Evolutionary conservation across 768 basidiomycete species (phyloP), one percentile per base, ranked within the genome.

Genomic region (Boletus reticulatus): DNA sequence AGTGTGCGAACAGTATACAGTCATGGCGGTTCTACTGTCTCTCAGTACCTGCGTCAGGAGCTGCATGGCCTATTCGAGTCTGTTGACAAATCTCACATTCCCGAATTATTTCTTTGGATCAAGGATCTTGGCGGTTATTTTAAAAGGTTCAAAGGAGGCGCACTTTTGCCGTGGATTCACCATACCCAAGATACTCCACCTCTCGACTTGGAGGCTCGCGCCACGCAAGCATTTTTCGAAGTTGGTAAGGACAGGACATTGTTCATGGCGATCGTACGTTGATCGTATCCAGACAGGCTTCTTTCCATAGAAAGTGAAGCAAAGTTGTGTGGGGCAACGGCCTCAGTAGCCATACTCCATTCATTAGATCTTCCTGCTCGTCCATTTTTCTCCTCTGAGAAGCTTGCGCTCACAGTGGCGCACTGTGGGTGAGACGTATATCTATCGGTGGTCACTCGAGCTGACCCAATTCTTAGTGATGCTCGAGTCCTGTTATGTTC

Each of bases 21-120:
- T 9, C 94, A 97, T 65, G 94, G 94, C 8, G 94, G 94, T 10
- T 87, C 87, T n/a, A 87, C 87, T 11, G 93, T 95, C 17, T 88
- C 94, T 3, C 84, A 91, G 56, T 94, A 85, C 69, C 77, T 94
- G 31, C 84, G 88, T 19, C 87, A 94, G 60, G 88, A 96, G 68
- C 73, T 96, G 12, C 93, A 95, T 63, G 85, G 85, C 2, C 74
- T 94, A 49, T 88, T 96, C 56, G 93, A 96, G 70, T 84, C 84
- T 6, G 90, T 84, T 7, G 65, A 89, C 64, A 88, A 88, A 65
- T 70, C 78, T 2, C 78, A 83, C 24, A 85, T 94, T 29, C 87
- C 89, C 6, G 89, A 91, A 31, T 73, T 92, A 20, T 88, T 84
- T 62, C 78, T 77, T 11, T 92, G 89, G 85, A 80, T 87, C 49